phyloP scores from a whole-genome alignment of 2,329 filamentous ascomycete genomes.

The Pseudocercospora musae region DNA sequence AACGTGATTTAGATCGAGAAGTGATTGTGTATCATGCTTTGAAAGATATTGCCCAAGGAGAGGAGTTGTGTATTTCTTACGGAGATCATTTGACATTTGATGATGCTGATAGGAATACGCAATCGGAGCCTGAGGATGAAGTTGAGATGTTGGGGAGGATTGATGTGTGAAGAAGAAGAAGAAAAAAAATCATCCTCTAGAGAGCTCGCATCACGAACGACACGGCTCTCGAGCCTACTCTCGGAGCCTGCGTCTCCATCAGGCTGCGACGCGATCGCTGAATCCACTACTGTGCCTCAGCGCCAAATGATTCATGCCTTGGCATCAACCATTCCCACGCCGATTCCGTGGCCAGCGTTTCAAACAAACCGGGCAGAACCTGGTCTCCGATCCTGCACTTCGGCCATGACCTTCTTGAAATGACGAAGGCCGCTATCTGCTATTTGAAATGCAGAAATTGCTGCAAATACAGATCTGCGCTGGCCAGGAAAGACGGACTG shows the following conservation, averaged over 20 bases:
- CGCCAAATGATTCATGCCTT: background rate
- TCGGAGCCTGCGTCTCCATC: background rate
- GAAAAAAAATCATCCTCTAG: no score
- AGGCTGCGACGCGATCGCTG: background rate
- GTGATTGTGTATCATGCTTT: constrained; percentile 51
- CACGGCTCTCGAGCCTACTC: background rate
- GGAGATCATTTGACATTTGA: constrained; percentile 47
- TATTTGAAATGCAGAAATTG: background rate
- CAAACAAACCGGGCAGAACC: background rate
- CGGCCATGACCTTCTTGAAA: background rate
- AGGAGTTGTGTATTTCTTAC: constrained; percentile 56
- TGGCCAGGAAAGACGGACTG: background rate
- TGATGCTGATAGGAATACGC: constrained; percentile 38
- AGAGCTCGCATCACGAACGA: background rate
- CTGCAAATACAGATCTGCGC: background rate
- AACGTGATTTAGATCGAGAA: constrained; percentile 45
- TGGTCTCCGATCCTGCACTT: background rate
- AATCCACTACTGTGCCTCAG: background rate
- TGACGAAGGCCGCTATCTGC: background rate
- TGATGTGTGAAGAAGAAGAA: constrained; percentile 28
- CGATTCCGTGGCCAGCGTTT: background rate
- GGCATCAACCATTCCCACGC: background rate
- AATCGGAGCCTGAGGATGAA: constrained; percentile 32
- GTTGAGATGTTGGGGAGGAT: constrained; percentile 42
- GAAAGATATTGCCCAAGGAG: constrained; percentile 49